Percentiles rank a stretch among this genome's conserved stretches.
phyloP scores from a whole-genome alignment of 2,329 filamentous ascomycete species.

The Seiridium unicorne region DNA sequence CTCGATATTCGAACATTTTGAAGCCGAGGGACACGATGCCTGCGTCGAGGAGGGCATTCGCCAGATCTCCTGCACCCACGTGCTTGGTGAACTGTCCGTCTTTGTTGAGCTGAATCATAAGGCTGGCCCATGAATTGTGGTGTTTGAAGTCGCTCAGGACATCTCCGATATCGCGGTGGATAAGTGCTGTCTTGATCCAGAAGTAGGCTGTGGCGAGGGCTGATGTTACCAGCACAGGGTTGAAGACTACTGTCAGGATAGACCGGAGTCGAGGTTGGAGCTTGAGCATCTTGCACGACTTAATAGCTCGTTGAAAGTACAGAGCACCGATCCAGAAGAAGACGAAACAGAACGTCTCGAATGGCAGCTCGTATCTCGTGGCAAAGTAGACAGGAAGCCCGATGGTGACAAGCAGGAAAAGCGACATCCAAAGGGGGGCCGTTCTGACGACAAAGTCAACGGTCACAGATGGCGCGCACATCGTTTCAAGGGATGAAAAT shows the following conservation, averaged over 20 bases:
- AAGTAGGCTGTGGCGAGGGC: conserved; percentile 25
- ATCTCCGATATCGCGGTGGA: conserved; percentile 14
- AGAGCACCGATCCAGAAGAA: conserved; percentile 25
- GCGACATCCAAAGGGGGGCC: conserved; percentile 24
- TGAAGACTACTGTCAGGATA: conserved; percentile 20
- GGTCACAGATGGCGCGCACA: neutral
- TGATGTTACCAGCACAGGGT: conserved; percentile 25
- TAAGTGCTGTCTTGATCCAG: conserved; percentile 23
- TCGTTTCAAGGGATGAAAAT: conserved; percentile 12
- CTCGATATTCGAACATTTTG: conserved; percentile 32
- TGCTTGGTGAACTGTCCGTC: conserved; percentile 10
- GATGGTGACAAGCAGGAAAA: conserved; percentile 19
- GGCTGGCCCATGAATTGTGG: conserved; percentile 20
- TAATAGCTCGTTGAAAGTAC: conserved; percentile 24
- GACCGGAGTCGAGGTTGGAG: conserved; percentile 14
- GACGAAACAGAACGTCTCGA: conserved; percentile 24
- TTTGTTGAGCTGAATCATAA: conserved; percentile 15
- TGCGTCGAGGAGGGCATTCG: conserved; percentile 25
- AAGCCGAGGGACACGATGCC: conserved; percentile 29
- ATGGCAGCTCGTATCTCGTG: conserved; percentile 21
- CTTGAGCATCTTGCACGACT: conserved; percentile 15
- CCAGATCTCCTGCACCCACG: conserved; percentile 28
- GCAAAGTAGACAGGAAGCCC: conserved; percentile 24
- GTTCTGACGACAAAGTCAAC: conserved; percentile 21
- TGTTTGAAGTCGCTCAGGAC: conserved; percentile 21